Conservation (phyloP, 2,329 filamentous ascomycete genomes). For the Coleophoma eucalyptorum region DNA sequence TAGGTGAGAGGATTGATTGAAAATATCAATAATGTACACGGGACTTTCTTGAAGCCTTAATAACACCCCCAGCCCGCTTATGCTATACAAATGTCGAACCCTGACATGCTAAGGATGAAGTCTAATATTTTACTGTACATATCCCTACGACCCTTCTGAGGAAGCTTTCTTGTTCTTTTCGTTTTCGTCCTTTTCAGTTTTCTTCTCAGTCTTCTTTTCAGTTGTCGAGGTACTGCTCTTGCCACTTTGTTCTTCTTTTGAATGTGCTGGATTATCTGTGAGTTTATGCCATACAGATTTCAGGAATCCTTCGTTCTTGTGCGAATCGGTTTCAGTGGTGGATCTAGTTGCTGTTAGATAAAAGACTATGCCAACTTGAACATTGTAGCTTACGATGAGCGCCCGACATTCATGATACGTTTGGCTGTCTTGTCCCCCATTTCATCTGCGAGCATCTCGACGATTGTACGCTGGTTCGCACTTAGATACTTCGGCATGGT, state of each 20-base stretch:
- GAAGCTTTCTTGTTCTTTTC: constrained; percentile 17
- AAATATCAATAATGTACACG: too few relatives aligned
- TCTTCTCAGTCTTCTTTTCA: constrained; percentile 4
- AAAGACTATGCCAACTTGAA: too few relatives aligned
- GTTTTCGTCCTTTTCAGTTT: not conserved
- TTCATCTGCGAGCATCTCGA: constrained; percentile 96
- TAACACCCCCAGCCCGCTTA: constrained; percentile 7
- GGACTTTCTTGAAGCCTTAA: not conserved
- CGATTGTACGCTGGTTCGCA: constrained; percentile 84
- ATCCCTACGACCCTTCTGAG: not conserved
- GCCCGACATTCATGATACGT: constrained; percentile 81
- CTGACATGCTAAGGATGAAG: constrained; percentile 5
- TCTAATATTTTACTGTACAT: constrained; percentile 4
- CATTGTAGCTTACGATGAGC: constrained; percentile 39
- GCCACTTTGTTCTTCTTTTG: not conserved
- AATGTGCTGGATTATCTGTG: constrained; percentile 57
- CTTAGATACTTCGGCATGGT: constrained; percentile 92
- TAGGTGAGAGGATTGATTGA: too few relatives aligned
- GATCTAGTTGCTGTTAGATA: not conserved
- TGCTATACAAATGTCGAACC: constrained; percentile 11
- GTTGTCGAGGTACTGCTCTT: not conserved
- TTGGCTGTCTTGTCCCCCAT: constrained; percentile 90
- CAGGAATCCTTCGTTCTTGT: constrained; percentile 84
- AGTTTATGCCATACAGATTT: constrained; percentile 92
- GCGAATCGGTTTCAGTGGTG: constrained; percentile 34